phyloP scores from a whole-genome alignment of 306 rosid genomes.

The Vicia faba region DNA sequence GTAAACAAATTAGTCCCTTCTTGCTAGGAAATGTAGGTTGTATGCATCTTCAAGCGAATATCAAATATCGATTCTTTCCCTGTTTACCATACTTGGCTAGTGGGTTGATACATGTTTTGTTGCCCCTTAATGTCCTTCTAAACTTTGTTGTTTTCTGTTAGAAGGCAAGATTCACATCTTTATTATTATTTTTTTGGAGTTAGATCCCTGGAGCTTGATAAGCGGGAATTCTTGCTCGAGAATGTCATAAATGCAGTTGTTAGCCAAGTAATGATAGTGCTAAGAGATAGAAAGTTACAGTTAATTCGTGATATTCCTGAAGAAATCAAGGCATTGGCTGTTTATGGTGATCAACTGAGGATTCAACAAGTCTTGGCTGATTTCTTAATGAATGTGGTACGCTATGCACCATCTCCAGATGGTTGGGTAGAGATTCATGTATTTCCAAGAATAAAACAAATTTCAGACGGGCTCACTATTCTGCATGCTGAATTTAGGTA shows the following conservation, averaged over 20 bases:
- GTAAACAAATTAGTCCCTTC: constrained; percentile 7
- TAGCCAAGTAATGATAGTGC: constrained; percentile 91
- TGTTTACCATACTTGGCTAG: constrained; percentile 10
- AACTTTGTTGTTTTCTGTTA: constrained; percentile 24
- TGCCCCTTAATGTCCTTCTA: constrained; percentile 18
- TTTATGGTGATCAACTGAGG: constrained; percentile 92
- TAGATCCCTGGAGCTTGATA: constrained; percentile 91
- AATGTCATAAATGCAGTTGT: constrained; percentile 94
- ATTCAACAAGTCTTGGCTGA: constrained; percentile 92
- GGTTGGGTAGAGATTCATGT: constrained; percentile 98
- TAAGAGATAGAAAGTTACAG: constrained; percentile 87
- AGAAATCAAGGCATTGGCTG: constrained; percentile 87
- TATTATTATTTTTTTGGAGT: constrained; percentile 35
- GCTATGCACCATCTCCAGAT: constrained; percentile 83
- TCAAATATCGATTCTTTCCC: constrained; percentile 29
- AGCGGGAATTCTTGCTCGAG: constrained; percentile 82
- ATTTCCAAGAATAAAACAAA: constrained; percentile 70
- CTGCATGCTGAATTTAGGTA: constrained; percentile 92
- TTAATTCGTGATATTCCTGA: constrained; percentile 97
- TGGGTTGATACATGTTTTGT: constrained; percentile 24
- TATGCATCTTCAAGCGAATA: constrained; percentile 17
- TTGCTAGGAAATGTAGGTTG: constrained; percentile 7
- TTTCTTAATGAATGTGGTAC: constrained; percentile 90
- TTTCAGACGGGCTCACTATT: constrained; percentile 60
- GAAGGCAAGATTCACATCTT: constrained; percentile 32